Evolutionary conservation across 495 filamentous ascomycete species (phyloP), one percentile per base, ranked within the genome.

Genomic region (Pyrenopolyporus hunteri): DNA sequence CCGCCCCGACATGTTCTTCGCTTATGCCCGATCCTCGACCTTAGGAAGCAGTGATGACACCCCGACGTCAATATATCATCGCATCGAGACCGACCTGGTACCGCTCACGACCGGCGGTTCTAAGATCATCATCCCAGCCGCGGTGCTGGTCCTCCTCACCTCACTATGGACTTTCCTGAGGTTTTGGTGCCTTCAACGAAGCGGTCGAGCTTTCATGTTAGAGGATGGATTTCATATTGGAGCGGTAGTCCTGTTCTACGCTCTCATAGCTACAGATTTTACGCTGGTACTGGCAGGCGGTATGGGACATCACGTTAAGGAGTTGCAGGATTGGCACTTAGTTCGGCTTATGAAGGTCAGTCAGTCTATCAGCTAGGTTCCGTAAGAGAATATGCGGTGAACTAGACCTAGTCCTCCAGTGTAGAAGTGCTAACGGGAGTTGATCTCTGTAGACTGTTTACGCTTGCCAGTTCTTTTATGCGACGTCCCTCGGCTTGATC

Each of bases 341-440:
- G 43, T 51, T 13, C 48, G 64, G 14, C 64, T 67, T 44, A 16
- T 67, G 17, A 58, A 67, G 59, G 64, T 67, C 32, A 52, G 57
- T 51, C n/a, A 17, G 3, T 14, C 20, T 37, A 43, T 37, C 23
- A 13, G 3, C 9, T 29, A 45, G 17, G 13, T 3, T 11, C 37
- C 13, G 13, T 17, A 29, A 50, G 10, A 26, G 36, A 33, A 6
- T 39, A 3, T 2, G 35, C 45, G 8, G 10, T 22, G 10, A 22
- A 37, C 14, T 25, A n/a, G n/a, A n/a, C n/a, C n/a, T n/a, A n/a
- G n/a, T n/a, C n/a, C n/a, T n/a, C n/a, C n/a, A n/a, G n/a, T n/a
- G n/a, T n/a, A n/a, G n/a, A 33, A 20, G 25, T 36, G 33, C 40
- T 63, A 26, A 51, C 31, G 4, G 10, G 35, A 17, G 23, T 19